Conservation (phyloP, 805 yeast species). For the Lipomyces sp. region DNA sequence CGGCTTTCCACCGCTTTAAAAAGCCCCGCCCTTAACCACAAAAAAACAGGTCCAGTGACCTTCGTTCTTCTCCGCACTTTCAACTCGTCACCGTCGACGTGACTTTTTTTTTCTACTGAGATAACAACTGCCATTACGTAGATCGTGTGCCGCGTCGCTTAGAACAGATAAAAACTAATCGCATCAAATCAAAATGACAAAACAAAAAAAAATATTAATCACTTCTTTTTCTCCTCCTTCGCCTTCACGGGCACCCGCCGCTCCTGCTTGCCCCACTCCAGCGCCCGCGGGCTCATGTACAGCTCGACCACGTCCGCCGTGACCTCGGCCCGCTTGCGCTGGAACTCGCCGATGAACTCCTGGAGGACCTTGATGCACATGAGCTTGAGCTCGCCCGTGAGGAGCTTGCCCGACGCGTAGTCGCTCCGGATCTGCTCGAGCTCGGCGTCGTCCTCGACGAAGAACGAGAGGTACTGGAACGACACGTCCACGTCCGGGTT, state of each 20-base stretch:
- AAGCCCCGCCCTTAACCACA: too few species aligned
- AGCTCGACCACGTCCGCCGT: conserved; percentile 57
- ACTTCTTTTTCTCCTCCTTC: too few species aligned
- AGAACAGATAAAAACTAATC: too few species aligned
- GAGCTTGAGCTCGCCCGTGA: conserved; percentile 92
- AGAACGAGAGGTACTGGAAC: conserved; percentile 86
- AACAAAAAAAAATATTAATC: too few species aligned
- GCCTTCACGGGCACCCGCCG: conserved; percentile 31
- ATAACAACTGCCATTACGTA: too few species aligned
- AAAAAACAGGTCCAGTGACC: too few species aligned
- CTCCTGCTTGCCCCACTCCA: conserved; percentile 69
- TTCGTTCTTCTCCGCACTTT: too few species aligned
- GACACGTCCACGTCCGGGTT: conserved; percentile 95
- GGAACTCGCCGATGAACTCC: conserved; percentile 76
- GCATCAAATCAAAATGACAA: too few species aligned
- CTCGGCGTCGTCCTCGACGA: conserved; percentile 82
- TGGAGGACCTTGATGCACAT: conserved; percentile 77
- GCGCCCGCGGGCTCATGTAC: conserved; percentile 74
- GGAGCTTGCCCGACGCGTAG: conserved; percentile 74
- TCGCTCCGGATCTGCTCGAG: conserved; percentile 57
- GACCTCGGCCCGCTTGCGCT: conserved; percentile 66
- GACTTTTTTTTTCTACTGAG: too few species aligned
- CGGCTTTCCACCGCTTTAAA: too few species aligned
- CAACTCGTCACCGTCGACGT: too few species aligned
- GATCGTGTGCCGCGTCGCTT: too few species aligned